Conservation (phyloP, 164 flowering plant species). For the Aristolochia contorta region DNA sequence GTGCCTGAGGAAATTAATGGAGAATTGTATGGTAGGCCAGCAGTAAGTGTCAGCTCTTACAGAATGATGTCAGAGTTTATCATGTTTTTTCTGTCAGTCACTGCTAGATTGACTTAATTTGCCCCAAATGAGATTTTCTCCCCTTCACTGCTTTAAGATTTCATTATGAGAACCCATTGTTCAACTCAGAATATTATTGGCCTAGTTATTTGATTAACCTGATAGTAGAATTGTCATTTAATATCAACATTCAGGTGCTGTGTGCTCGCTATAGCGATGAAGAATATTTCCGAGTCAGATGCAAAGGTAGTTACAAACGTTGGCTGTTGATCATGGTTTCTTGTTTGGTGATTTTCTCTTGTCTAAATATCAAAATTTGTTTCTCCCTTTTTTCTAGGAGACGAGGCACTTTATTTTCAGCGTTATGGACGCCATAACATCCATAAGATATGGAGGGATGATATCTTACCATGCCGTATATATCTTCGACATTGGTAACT, state of each 20-base stretch:
- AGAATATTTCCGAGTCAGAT: constrained; percentile 64
- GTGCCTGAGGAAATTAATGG: constrained; percentile 66
- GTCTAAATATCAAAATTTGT: neutral
- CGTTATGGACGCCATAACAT: constrained; percentile 64
- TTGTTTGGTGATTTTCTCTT: neutral
- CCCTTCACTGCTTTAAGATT: too few relatives aligned
- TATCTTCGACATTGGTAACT: constrained; percentile 89
- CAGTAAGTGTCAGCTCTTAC: constrained; percentile 31
- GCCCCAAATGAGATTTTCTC: too few relatives aligned
- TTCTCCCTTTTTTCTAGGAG: constrained; percentile 36
- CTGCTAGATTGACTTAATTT: too few relatives aligned
- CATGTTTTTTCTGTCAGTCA: too few relatives aligned
- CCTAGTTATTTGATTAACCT: too few relatives aligned
- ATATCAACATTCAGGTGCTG: constrained; percentile 45
- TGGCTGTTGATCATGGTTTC: neutral
- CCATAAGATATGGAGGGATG: constrained; percentile 79
- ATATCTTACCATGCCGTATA: constrained; percentile 84
- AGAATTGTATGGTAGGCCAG: constrained; percentile 33
- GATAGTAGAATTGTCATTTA: too few relatives aligned
- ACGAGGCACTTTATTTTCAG: constrained; percentile 56
- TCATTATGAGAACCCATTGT: too few relatives aligned
- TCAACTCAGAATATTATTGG: too few relatives aligned
- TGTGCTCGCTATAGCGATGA: constrained; percentile 89
- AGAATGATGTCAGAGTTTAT: too few relatives aligned
- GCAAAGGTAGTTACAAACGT: constrained; percentile 46